Conservation (phyloP, 139 green algal genomes). For the Chlamydomonas sphaeroides region DNA sequence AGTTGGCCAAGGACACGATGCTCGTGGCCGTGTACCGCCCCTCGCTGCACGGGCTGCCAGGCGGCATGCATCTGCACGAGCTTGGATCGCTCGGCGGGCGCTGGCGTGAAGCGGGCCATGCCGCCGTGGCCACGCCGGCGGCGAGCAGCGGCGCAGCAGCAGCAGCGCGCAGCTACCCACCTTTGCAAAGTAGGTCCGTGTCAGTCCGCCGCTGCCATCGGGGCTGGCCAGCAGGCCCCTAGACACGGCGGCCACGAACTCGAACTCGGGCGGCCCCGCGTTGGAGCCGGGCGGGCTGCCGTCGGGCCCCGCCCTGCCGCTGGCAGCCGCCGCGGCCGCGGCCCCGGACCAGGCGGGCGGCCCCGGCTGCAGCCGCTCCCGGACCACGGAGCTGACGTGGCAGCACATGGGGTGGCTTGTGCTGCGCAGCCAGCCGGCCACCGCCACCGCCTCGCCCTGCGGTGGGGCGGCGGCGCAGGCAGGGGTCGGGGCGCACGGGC, state of each 20-base stretch:
- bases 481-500: no score
- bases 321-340: not conserved
- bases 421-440: not conserved
- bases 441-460: slow-evolving; percentile 5
- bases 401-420: slow-evolving; percentile 12
- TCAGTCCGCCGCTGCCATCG: not conserved
- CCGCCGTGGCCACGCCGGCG: no score
- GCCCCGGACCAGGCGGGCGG: not conserved
- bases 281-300: no score
- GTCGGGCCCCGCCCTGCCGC: no score
- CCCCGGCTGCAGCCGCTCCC: not conserved
- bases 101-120: no score
- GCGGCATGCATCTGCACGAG: not conserved
- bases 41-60: not conserved
- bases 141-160: no score
- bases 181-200: slow-evolving; percentile 15
- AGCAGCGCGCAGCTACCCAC: not conserved
- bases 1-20: no score
- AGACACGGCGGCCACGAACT: not conserved
- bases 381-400: slow-evolving; percentile 35
- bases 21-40: not conserved
- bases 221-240: not conserved
- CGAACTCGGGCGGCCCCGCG: not conserved
- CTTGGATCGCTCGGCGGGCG: no score
- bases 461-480: not conserved